phyloP scores from a whole-genome alignment of 106 monocot species.

The Platanthera zijinensis region DNA sequence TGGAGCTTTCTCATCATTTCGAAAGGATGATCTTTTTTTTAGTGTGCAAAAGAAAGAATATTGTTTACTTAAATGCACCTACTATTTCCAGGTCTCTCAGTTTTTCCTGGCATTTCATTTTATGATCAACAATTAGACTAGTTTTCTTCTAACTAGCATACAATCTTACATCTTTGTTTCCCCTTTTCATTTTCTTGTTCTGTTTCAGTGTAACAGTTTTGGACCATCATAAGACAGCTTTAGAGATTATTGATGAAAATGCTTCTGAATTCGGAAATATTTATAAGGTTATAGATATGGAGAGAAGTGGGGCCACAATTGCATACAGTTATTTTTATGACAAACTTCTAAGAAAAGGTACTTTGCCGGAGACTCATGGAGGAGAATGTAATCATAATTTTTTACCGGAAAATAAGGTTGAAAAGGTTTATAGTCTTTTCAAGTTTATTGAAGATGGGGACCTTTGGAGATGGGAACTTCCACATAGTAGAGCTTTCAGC shows the following conservation, averaged over 20 bases:
- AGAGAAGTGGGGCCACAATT: constrained; percentile 91
- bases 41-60: neutral
- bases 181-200: neutral
- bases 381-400: constrained; percentile 11
- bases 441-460: constrained; percentile 89
- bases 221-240: constrained; percentile 94
- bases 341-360: constrained; percentile 30
- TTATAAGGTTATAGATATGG: constrained; percentile 72
- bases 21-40: neutral
- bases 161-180: neutral
- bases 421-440: constrained; percentile 56
- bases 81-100: neutral
- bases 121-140: neutral
- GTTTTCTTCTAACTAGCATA: neutral
- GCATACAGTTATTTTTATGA: constrained; percentile 71
- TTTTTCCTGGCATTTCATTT: neutral
- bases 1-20: neutral
- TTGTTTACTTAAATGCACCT: neutral
- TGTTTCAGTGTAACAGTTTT: constrained; percentile 72
- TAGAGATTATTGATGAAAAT: constrained; percentile 48
- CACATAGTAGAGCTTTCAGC: constrained; percentile 83
- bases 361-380: constrained; percentile 10
- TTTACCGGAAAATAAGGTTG: constrained; percentile 33
- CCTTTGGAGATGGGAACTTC: constrained; percentile 87
- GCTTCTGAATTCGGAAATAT: constrained; percentile 41